phyloP scores from a whole-genome alignment of 305 asterid species.

The Ilex paraguariensis region DNA sequence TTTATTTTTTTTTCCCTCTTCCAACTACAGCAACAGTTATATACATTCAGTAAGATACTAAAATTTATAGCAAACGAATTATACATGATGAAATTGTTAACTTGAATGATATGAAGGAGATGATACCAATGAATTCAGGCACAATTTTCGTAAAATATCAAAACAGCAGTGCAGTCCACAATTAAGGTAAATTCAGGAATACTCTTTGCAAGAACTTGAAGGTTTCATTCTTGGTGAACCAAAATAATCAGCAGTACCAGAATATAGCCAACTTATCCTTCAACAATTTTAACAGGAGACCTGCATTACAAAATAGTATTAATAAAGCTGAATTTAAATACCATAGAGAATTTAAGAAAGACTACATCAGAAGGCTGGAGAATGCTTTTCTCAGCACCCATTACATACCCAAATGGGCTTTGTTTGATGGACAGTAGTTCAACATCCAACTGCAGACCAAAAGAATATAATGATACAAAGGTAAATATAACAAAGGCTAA shows the following conservation, averaged over 20 bases:
- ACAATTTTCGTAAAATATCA: no score
- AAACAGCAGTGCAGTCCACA: no score
- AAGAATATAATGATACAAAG: background rate
- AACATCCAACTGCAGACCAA: constrained; percentile 61
- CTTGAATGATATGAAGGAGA: no score
- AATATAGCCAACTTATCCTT: constrained; percentile 45
- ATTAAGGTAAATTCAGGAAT: background rate
- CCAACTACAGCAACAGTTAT: no score
- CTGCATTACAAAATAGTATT: constrained; percentile 37
- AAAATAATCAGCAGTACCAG: constrained; percentile 6
- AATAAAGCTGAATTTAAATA: background rate
- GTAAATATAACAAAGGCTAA: background rate
- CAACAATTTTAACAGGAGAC: constrained; percentile 78
- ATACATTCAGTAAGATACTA: no score
- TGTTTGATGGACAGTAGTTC: constrained; percentile 87
- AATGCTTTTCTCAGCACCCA: constrained; percentile 8
- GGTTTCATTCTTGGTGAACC: background rate
- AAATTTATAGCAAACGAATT: no score
- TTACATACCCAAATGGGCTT: constrained; percentile 78
- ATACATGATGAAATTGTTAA: no score
- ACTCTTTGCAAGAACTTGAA: background rate
- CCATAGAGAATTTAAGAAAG: background rate
- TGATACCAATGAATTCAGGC: no score
- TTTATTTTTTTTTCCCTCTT: no score
- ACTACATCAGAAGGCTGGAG: background rate